Conservation (phyloP, 1,139 yeast genomes). For the Taphrina betulina region DNA sequence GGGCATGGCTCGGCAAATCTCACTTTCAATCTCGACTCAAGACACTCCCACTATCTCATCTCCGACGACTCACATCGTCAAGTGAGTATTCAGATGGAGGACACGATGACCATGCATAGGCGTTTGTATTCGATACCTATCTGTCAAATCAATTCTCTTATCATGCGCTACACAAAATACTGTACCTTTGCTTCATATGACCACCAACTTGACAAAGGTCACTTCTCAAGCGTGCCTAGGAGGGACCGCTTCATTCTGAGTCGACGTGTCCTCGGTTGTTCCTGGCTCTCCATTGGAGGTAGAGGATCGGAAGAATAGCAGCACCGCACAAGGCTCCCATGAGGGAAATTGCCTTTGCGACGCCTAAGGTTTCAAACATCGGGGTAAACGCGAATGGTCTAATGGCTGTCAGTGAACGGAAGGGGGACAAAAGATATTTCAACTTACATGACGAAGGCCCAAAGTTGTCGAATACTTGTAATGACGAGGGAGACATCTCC, state of each 20-base stretch:
- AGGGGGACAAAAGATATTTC: too few species aligned
- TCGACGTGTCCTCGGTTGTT: not conserved
- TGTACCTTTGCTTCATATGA: not conserved
- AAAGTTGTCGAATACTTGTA: not conserved
- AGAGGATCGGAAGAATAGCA: not conserved
- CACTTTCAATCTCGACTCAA: not conserved
- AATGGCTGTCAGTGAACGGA: too few species aligned
- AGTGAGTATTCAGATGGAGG: too few species aligned
- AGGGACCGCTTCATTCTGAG: not conserved
- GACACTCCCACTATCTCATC: too few species aligned
- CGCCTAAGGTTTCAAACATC: conserved; percentile 2
- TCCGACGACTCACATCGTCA: too few species aligned
- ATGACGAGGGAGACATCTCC: conserved; percentile 10
- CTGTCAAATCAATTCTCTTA: not conserved
- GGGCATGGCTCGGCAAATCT: not conserved
- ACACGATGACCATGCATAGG: too few species aligned
- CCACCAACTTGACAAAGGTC: not conserved
- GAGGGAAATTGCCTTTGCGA: not conserved
- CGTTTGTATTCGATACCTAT: not conserved
- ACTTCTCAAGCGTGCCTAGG: not conserved
- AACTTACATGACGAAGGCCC: too few species aligned
- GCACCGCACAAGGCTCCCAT: conserved; percentile 6
- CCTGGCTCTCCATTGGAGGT: conserved; percentile 2
- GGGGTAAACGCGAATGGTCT: conserved; percentile 8
- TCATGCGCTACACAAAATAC: not conserved